Base-by-base conservation (phyloP, 208 protist genomes). In the Crithidia bombi region DNA sequence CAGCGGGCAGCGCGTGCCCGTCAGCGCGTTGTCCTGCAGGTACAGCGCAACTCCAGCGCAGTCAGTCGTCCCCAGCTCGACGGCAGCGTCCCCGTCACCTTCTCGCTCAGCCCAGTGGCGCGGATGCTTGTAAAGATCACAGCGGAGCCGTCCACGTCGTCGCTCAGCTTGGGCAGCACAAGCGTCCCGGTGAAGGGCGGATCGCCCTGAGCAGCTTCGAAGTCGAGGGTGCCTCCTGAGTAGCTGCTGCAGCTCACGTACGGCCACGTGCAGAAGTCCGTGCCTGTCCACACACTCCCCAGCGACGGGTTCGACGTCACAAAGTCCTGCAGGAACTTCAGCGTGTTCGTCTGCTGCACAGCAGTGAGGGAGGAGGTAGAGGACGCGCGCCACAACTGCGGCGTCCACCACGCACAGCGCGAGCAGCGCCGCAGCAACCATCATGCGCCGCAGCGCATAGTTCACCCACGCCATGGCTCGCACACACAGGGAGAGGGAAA, bases 61-160 rank as follows among this genome's bases (percentile, higher is more conserved):
- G 11, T 41, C n/a, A 59, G 35, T 3, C 19, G 5, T 15, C 33
- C n/a, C 54, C 54, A 59, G 23, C 26, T 41, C n/a, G 54, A 7
- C 14, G 35, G 54, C 35, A 59, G 54, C 35, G 54, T 44, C 7
- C 54, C 54, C 32, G 30, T 39, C 33, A 59, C 33, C n/a, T 11
- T 19, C 15, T 3, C 35, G 21, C 54, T 35, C 32, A n/a, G n/a
- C n/a, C n/a, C n/a, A n/a, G n/a, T n/a, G n/a, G n/a, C n/a, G n/a
- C n/a, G n/a, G n/a, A n/a, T n/a, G n/a, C n/a, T n/a, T 25, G 50
- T 55, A 14, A 32, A 25, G 17, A 19, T 69, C 26, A 33, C 28
- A 41, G 23, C 15, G 23, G 23, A 54, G 28, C 32, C 51, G 23
- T 35, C 15, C 65, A 26, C 19, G 19, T 65, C 33, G 65, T 46